A percentile compares a stretch with the other conserved stretches of the same genome.
These are phyloP conservation scores for Cryphonectria radicalis DNA, from an alignment of 2,329 filamentous ascomycete species.

Conservation along the genomic window DNA sequence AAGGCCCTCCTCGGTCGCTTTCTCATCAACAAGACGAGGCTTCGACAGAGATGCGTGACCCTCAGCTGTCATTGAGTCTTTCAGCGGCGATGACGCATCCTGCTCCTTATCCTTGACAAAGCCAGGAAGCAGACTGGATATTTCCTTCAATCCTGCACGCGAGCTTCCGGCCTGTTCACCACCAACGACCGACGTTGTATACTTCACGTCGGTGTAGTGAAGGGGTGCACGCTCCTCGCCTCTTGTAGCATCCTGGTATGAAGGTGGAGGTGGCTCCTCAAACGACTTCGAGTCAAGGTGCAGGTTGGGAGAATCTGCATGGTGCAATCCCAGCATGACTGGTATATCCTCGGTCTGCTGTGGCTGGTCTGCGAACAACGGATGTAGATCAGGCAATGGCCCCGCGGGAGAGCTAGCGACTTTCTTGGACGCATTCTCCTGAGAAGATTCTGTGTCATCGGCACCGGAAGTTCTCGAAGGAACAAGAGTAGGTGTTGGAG, in stretches of 20 bases:
- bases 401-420: background rate
- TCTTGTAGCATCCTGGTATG: constrained; percentile 6
- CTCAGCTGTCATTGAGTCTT: background rate
- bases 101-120: background rate
- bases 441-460: background rate
- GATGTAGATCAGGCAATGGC: background rate
- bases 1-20: background rate
- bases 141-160: background rate
- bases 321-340: background rate
- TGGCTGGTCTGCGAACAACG: background rate
- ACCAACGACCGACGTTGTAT: background rate
- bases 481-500: background rate
- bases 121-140: background rate
- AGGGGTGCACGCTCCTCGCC: background rate
- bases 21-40: background rate
- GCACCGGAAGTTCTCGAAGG: background rate
- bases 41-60: background rate
- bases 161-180: background rate
- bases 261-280: background rate
- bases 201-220: background rate
- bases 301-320: background rate
- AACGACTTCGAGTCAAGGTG: background rate
- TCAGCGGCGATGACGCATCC: background rate
- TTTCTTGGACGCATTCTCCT: background rate
- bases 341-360: background rate